phyloP scores from a whole-genome alignment of 2,329 filamentous ascomycete genomes.

The Raffaelea albimanens region DNA sequence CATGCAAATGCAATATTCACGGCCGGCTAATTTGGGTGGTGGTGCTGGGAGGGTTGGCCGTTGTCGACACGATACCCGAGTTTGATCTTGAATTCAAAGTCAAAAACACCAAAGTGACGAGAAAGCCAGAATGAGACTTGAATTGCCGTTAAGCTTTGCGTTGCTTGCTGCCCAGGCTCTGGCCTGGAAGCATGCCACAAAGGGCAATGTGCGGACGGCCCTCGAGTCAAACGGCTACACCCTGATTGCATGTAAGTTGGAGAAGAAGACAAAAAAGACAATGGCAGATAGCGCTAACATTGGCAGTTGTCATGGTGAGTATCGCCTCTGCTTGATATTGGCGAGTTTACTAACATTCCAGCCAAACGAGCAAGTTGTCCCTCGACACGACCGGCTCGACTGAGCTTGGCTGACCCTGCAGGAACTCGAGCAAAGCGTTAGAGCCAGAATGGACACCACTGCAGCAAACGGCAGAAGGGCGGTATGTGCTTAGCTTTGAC shows the following conservation, averaged over 20 bases:
- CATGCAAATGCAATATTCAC: background rate
- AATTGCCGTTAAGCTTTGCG: background rate
- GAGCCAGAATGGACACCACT: conserved; percentile 25
- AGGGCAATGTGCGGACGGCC: conserved; percentile 5
- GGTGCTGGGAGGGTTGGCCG: no score
- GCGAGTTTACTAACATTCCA: no score
- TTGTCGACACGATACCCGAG: no score
- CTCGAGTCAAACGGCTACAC: conserved; percentile 14
- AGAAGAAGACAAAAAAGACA: background rate
- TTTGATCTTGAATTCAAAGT: no score
- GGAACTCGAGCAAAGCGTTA: conserved; percentile 21
- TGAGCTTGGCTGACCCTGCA: conserved; percentile 7
- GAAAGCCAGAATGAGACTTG: no score
- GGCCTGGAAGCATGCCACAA: conserved; percentile 16
- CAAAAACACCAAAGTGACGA: no score
- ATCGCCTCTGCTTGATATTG: no score
- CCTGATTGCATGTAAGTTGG: conserved; percentile 23
- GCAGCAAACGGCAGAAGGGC: conserved; percentile 13
- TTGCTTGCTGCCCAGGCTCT: background rate
- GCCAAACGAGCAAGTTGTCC: no score
- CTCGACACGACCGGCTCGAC: background rate
- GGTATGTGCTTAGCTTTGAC: conserved; percentile 26
- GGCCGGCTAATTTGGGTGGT: no score
- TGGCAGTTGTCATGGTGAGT: no score
- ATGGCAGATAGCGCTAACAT: background rate